Base-by-base conservation (phyloP, 1,284 basidiomycete species). In the Xerocomus nothofagi region DNA sequence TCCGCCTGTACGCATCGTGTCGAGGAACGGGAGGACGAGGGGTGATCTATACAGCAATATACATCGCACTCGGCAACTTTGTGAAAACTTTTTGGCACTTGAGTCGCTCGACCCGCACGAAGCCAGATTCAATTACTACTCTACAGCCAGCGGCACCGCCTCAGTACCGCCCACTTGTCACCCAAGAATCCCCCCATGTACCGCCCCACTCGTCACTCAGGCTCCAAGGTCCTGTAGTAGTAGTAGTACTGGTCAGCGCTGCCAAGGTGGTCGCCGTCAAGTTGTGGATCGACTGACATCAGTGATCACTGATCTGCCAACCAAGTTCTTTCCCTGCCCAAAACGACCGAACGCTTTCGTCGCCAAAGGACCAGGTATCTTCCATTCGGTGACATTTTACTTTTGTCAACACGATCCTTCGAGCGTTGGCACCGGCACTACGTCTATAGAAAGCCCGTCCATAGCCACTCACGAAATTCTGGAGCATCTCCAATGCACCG, bases 241-340 rank as follows among this genome's bases (percentile, higher is more conserved):
- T n/a, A 51, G 40, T 29, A 17, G 36, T 17, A 14, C 27, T 12
- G n/a, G 31, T 59, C 33, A 59, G 57, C 23, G 32, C 36, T 24
- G 32, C 21, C 8, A 37, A 29, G 17, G 24, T 27, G n/a, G 21
- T n/a, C 4, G 12, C 17, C 27, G 17, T 55, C 27, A n/a, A n/a
- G n/a, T 37, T 18, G 39, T 12, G 29, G 39, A 38, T 34, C 30
- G 24, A 58, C 55, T 44, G 50, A 55, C 65, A 52, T 59, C 54
- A 36, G 68, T 76, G 58, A 98, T 86, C 54, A 36, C 69, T 76
- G 58, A 98, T 86, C 71, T 86, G 80, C 96, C 95, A 99, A 15
- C 75, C 76, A 27, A 99, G 73, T 55, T 79, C 73, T 69, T 86
- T 89, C 20, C 94, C 96, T 3, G 91, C 86, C 90, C 91, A 93